Evolutionary conservation across 2,329 filamentous ascomycete genomes (phyloP).

Genomic region (Neobulgaria alba): DNA sequence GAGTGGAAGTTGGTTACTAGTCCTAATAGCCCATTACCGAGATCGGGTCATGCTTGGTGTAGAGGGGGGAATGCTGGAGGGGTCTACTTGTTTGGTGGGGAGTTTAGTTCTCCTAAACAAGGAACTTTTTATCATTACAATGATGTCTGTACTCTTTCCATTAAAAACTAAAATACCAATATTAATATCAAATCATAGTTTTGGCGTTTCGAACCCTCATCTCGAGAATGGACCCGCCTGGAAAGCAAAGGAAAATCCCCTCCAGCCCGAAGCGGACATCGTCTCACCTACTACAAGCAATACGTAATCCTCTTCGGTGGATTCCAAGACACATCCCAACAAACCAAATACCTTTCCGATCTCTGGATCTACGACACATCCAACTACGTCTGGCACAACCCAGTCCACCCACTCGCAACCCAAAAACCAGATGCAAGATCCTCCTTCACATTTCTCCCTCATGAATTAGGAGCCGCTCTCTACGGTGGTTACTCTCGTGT

Average conservation of each 20-base stretch:
- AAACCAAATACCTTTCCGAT: slow-evolving; percentile 88
- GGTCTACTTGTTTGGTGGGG: slow-evolving; percentile 89
- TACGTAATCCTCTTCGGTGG: slow-evolving; percentile 94
- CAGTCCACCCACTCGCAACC: slow-evolving; percentile 65
- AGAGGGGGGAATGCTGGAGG: slow-evolving; percentile 73
- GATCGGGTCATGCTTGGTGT: slow-evolving; percentile 92
- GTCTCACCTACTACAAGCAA: slow-evolving; percentile 96
- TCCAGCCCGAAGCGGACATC: slow-evolving; percentile 79
- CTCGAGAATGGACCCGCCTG: slow-evolving; percentile 83
- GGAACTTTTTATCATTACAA: slow-evolving; percentile 99
- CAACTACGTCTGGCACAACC: slow-evolving; percentile 76
- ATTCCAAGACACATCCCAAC: slow-evolving; percentile 93
- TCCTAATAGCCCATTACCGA: slow-evolving; percentile 82
- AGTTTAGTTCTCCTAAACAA: slow-evolving; percentile 94
- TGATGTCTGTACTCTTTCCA: slow-evolving; percentile 39
- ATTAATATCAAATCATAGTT: slow-evolving; percentile 40
- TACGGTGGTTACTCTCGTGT: slow-evolving; percentile 92
- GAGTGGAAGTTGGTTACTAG: slow-evolving; percentile 87
- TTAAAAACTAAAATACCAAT: not conserved
- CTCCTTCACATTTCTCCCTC: slow-evolving; percentile 84
- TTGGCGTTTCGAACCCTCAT: slow-evolving; percentile 79
- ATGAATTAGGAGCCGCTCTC: slow-evolving; percentile 80
- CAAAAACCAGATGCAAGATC: slow-evolving; percentile 86
- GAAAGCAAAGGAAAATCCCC: slow-evolving; percentile 72
- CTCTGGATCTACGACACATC: slow-evolving; percentile 93